Evolutionary conservation across 1,284 basidiomycete genomes (phyloP), one percentile per base, ranked within the genome.

Genomic region (Mycena sp.): DNA sequence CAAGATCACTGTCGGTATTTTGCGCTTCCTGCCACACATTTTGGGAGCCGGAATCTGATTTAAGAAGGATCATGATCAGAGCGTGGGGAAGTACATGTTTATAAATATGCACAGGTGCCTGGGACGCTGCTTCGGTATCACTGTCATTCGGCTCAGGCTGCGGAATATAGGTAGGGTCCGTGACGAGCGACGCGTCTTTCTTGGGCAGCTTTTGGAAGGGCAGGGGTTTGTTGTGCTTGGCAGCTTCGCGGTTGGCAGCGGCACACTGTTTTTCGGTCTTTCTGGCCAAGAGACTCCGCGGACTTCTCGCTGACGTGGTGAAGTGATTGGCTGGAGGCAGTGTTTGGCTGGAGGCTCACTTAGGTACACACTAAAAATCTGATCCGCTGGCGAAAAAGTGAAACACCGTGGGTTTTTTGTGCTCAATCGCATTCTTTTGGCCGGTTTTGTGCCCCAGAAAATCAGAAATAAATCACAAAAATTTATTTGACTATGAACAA

Each of bases 341-440:
- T 48, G 45, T 48, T 48, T 48, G 45, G 28, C 45, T 29, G n/a
- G 45, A 43, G n/a, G 19, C 52, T 28, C 38, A 54, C 12, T 16
- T 12, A 43, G 52, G 52, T 54, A 54, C 40, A 54, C 52, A 54
- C 52, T 30, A 29, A n/a, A 26, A 28, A n/a, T n/a, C n/a, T n/a
- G n/a, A n/a, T n/a, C n/a, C n/a, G n/a, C n/a, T n/a, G 40, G 38
- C 53, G n/a, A 40, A 49, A 50, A 58, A 50, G 45, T 50, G 45
- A 48, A 58, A 58, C 56, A 50, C 56, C 54, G 51, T 54, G 51
- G 51, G 51, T 35, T 30, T 44, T 55, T 45, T 16, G 29, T 23
- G 40, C 32, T 35, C n/a, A 55, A 55, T 26, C 53, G 26, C 53
- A 45, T 55, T 55, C 53, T 55, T 54, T 54, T 54, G 38, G 51